Evolutionary conservation across 768 basidiomycete species (phyloP), one percentile per base, ranked within the genome.

Genomic region (Mycena amicta): DNA sequence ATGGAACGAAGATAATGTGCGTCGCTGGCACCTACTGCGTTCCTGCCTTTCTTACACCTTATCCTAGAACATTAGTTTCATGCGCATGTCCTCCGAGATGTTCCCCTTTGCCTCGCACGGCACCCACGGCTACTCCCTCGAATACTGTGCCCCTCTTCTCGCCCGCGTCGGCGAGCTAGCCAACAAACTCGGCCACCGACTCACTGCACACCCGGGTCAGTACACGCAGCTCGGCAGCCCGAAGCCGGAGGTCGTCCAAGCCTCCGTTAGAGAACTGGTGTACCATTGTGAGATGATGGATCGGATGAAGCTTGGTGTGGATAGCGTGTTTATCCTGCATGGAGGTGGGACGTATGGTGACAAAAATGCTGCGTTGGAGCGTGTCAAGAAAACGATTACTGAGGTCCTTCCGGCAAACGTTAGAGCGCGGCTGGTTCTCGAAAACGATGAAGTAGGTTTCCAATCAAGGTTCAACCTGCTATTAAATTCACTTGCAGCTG

Each of bases 271-370:
- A 16, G 95, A 98, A 58, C 78, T 98, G 26, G 77, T 80, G 23
- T 96, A 98, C 68, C 95, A 98, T 60, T 86, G 86, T 59, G 86
- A 95, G 71, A 90, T 97, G 82, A 78, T 96, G 68, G 89, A 93
- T 53, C 75, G 83, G 20, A 93, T 96, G 91, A 89, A 85, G 0
- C 69, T 93, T 29, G 92, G 85, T 12, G 74, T 79, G n/a, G 93
- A 98, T 57, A 85, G 88, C 4, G 92, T 98, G 4, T 92, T 95
- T 81, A 88, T 96, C 61, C 81, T 95, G 8, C 93, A 95, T 72
- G 84, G 92, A 16, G 89, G 90, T 40, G 92, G 92, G 1, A 81
- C 91, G 28, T 96, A 94, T 64, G 87, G 83, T 3, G 90, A 97
- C 68, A 98, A 96, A 69, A 64, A 64, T 22, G 77, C 80, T 4